Base-by-base conservation (phyloP, 768 basidiomycete genomes). In the Russula vinacea region DNA sequence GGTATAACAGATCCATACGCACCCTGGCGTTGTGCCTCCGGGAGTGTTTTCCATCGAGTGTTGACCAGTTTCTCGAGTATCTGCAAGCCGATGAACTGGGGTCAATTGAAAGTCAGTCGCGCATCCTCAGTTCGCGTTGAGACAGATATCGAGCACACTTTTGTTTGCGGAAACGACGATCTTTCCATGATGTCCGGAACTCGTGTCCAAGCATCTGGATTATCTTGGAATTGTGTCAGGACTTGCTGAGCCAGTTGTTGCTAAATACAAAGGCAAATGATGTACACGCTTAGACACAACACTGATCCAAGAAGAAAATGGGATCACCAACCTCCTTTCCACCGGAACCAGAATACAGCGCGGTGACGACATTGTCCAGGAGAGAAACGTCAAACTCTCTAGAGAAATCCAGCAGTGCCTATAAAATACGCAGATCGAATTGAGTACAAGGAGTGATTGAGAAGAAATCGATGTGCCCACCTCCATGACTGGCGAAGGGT, bases 181-280 rank as follows among this genome's bases (percentile, higher is more conserved):
- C 81, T 81, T 71, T 97, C 94, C 64, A 99, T 80, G 70, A 99
- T 90, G 65, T 90, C 89, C 45, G 97, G 97, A 8, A 98, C 97
- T 74, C 91, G 84, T 68, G 94, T 95, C 97, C 97, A 99, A 40
- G 95, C 88, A 64, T 98, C 96, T 19, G 92, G 90, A 74, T 94
- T 83, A 65, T 99, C 97, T 76, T 98, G 94, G 72, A 99, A 89
- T 73, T 95, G 94, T 9, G 96, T 97, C 69, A 99, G 83, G 67
- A 93, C 81, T 74, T 90, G 89, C 77, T 98, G 96, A 17, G 96
- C 96, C 74, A 88, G 75, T 85, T 91, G 89, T 91, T 95, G 95
- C 95, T 98, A 40, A 62, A 26, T 56, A 49, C 55, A 26, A 44
- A 33, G 24, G 58, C 19, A 50, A 39, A 58, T 66, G 33, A 54